Base-by-base conservation (phyloP, 2,329 filamentous ascomycete species). In the Fusarium citri region DNA sequence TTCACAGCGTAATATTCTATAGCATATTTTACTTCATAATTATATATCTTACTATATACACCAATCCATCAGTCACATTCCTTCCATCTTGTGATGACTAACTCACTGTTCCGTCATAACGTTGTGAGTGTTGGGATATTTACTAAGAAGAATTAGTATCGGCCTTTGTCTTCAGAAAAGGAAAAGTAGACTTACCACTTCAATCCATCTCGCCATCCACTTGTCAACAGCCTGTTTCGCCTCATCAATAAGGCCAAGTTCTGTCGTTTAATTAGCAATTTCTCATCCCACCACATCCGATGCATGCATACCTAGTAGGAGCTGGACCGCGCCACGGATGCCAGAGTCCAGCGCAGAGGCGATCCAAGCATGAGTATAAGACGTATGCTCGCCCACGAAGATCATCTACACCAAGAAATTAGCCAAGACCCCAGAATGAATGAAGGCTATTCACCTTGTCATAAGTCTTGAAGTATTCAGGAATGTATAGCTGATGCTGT, bases 181-280 rank as follows among this genome's bases (percentile, higher is more conserved):
- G 5, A 0, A 2, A 8, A 15, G 6, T 3, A 0, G 4, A 26
- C 61, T 34, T 25, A 64, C 59, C 20, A 64, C 61, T 46, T 64
- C 61, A 22, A 64, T 64, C 61, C 61, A 64, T 23, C 61, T 64
- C 0, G 61, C 61, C 61, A 64, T 64, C 61, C 61, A 64, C 14
- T 64, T 64, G 1, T 64, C 59, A 8, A 64, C 61, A 0, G 61
- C 61, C 0, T 50, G 59, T 12, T 64, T 64, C 1, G 61, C 59
- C 40, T 64, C 61, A 3, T 64, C 61, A 1, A 64, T 40, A 6
- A 64, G 61, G 1, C 61, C 61, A 1, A 64, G 59, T 25, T 64
- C 60, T 64, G 1, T 1, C 3, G 9, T 7, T 2, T 1, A 0
- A 2, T 63, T 15, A 63, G 47, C 1, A 22, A n/a, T n/a, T n/a